Base-by-base conservation (phyloP, 495 filamentous ascomycete species). In the Tricharina praecox region DNA sequence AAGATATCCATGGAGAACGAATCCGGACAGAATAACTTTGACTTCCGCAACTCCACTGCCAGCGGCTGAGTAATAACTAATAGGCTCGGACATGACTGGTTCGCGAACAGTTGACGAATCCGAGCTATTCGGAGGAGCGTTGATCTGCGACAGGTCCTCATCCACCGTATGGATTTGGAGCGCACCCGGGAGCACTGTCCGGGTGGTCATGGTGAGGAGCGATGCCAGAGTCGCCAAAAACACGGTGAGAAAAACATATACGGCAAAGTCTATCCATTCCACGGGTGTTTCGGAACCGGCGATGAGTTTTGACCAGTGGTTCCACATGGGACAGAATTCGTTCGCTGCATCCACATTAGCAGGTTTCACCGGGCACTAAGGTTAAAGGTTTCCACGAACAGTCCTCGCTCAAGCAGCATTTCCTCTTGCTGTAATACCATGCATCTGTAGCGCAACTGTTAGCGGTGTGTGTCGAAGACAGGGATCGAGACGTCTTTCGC, bases 1-100 rank as follows among this genome's bases (percentile, higher is more conserved):
- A 32, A 97, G 69, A 63, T 94, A 97, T 0, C 90, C 58, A 68
- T 97, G 90, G 23, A 97, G 70, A 43, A 97, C 87, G 63, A 95
- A 97, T 23, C 90, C 90, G 62, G 88, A 95, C 25, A 94, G 74
- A 55, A 97, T 95, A 50, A 97, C 90, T 47, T 90, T 88, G 32
- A 97, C 88, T 65, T 97, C 90, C 16, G 90, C 90, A 18, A 97
- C 90, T 52, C 90, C 90, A 65, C 85, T 93, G 24, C 90, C 90
- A 45, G 90, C 88, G 48, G 88, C 90, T 11, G 90, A 86, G 60
- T 94, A 97, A 62, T 93, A 97, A 26, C 85, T 70, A 74, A 88
- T 90, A 11, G 85, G 82, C 13, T 81, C 72, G 1, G 58, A 50
- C n/a, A 30, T 28, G n/a, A 30, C 24, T 16, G 42, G 47, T 19